Percentiles rank a stretch among this genome's conserved stretches.
These are phyloP conservation scores for Camellia sinensis DNA, from an alignment of 148 eudicot species.

Conservation along the genomic window DNA sequence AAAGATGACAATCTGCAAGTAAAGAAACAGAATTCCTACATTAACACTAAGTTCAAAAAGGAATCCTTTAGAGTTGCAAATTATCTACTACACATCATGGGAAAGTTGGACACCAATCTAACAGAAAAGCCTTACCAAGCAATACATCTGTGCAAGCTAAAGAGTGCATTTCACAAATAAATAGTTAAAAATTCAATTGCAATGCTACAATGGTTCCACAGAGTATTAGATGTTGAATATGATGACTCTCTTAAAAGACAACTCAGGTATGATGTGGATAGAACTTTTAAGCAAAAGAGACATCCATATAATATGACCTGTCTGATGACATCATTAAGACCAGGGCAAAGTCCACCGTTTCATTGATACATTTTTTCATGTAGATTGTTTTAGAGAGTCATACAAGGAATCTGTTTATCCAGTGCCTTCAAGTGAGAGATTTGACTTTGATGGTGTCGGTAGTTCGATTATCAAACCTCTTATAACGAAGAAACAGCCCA, in stretches of 20 bases:
- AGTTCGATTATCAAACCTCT: too few species aligned
- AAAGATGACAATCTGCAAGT: conserved; percentile 2
- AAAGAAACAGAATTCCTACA: background rate
- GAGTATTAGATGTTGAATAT: background rate
- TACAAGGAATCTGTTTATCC: too few species aligned
- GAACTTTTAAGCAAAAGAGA: background rate
- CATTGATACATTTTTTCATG: too few species aligned
- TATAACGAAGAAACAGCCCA: too few species aligned
- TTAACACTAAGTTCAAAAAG: background rate
- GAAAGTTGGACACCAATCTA: background rate
- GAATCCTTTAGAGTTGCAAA: background rate
- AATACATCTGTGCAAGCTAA: background rate
- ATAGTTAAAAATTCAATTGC: background rate
- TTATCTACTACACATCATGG: background rate
- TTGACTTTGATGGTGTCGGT: too few species aligned
- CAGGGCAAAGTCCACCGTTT: conserved; percentile 98
- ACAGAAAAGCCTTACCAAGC: background rate
- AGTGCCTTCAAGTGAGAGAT: too few species aligned
- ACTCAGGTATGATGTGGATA: background rate
- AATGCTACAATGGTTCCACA: background rate
- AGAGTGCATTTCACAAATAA: background rate
- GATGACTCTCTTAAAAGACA: background rate
- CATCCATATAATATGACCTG: conserved; percentile 46
- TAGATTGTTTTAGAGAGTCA: too few species aligned
- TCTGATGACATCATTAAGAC: conserved; percentile 95